Evolutionary conservation across 345 rosid genomes (phyloP).

Genomic region (Nasturtium officinale): DNA sequence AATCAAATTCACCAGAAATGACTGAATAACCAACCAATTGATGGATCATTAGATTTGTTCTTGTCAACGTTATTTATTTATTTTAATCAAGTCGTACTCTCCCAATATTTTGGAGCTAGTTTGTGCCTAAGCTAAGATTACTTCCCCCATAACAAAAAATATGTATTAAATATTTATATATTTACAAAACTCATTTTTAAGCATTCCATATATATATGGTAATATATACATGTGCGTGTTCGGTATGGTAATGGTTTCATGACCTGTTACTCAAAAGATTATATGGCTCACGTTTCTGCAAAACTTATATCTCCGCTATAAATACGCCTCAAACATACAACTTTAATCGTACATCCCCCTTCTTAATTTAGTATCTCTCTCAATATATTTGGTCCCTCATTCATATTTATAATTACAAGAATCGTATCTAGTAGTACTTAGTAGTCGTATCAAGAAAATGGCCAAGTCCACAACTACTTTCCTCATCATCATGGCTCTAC

Average conservation of each 20-base stretch:
- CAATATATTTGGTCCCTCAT: background rate
- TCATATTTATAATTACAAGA: background rate
- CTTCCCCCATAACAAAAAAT: too few species aligned
- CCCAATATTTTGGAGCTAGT: too few species aligned
- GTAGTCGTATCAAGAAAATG: constrained; percentile 30
- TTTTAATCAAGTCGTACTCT: too few species aligned
- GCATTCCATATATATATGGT: background rate
- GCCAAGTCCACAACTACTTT: constrained; percentile 38
- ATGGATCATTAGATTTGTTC: background rate
- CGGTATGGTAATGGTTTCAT: constrained; percentile 30
- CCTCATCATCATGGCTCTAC: constrained; percentile 44
- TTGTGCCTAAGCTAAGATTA: too few species aligned
- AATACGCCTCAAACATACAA: constrained; percentile 19
- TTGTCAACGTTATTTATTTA: too few species aligned
- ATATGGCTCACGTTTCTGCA: constrained; percentile 41
- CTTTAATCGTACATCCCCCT: constrained; percentile 9
- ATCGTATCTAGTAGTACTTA: background rate
- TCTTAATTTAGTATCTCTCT: background rate
- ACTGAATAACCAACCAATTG: constrained; percentile 4
- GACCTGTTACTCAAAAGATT: constrained; percentile 22
- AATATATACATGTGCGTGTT: constrained; percentile 36
- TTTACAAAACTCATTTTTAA: background rate
- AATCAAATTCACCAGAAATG: constrained; percentile 22
- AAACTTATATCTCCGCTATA: constrained; percentile 30
- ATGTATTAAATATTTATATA: background rate